These are phyloP conservation scores for Candida corydali DNA, from an alignment of 805 yeast species.

Conservation along the genomic window DNA sequence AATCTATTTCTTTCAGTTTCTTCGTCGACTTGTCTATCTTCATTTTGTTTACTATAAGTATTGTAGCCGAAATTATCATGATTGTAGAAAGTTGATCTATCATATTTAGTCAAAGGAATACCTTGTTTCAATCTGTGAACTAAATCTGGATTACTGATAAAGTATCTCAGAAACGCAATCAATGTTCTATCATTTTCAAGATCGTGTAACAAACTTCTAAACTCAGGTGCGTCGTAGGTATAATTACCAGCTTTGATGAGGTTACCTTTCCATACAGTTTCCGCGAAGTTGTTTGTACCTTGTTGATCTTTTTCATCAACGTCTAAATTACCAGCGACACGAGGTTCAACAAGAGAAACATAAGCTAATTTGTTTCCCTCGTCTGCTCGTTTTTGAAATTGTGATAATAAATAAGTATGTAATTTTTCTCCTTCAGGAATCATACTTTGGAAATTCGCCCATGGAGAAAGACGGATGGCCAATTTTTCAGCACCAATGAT, in stretches of 20 bases:
- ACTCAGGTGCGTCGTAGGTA: constrained; percentile 20
- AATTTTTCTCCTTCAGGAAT: constrained; percentile 26
- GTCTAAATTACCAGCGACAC: constrained; percentile 20
- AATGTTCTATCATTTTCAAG: constrained; percentile 32
- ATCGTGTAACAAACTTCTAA: constrained; percentile 12
- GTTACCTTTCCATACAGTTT: constrained; percentile 25
- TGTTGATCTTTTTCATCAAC: constrained; percentile 16
- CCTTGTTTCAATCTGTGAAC: constrained; percentile 36
- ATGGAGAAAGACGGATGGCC: constrained; percentile 34
- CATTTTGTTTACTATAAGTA: constrained; percentile 16
- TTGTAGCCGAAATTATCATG: constrained; percentile 20
- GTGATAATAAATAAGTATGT: constrained; percentile 26
- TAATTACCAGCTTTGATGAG: constrained; percentile 18
- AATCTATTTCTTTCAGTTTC: constrained; percentile 11
- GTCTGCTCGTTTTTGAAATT: constrained; percentile 30
- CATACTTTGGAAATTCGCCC: constrained; percentile 29
- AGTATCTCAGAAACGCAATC: constrained; percentile 36
- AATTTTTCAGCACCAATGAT: constrained; percentile 31
- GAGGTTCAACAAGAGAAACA: constrained; percentile 34
- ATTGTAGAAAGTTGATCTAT: constrained; percentile 37
- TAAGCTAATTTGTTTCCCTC: constrained; percentile 30
- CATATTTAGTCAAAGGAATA: constrained; percentile 29
- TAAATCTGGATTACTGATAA: constrained; percentile 44
- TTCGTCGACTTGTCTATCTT: constrained; percentile 9
- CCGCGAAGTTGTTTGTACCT: constrained; percentile 20